These are phyloP conservation scores for Cavenderia fasciculata DNA, from an alignment of 78 protist species.

Conservation along the genomic window DNA sequence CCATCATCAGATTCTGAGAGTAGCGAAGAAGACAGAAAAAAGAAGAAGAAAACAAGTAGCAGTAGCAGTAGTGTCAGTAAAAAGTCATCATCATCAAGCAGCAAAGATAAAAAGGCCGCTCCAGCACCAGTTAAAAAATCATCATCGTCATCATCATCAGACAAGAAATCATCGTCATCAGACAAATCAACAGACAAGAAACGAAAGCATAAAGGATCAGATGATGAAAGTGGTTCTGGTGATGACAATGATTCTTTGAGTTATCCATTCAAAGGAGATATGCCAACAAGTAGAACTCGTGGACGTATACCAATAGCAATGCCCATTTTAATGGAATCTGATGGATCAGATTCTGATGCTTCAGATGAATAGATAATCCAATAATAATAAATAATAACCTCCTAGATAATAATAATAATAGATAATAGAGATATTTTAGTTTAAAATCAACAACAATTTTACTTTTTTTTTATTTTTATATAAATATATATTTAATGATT, in stretches of 20 bases:
- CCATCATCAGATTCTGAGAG: slow-evolving; percentile 29
- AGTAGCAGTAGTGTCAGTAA: too few species aligned
- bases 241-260: neutral
- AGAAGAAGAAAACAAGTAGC: slow-evolving; percentile 12
- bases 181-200: neutral
- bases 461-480: neutral
- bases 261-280: slow-evolving; percentile 20
- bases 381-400: neutral
- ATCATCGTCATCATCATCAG: neutral
- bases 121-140: too few species aligned
- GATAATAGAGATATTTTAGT: neutral
- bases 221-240: too few species aligned
- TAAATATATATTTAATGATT: slow-evolving; percentile 1
- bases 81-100: too few species aligned
- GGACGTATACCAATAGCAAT: neutral
- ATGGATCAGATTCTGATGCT: neutral
- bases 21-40: slow-evolving; percentile 2
- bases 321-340: neutral
- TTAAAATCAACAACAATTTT: neutral
- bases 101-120: too few species aligned
- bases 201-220: neutral
- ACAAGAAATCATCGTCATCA: neutral
- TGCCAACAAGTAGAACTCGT: slow-evolving; percentile 13
- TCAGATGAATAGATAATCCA: neutral
- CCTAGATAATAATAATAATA: neutral